Evolutionary conservation across 768 basidiomycete species (phyloP), one percentile per base, ranked within the genome.

Genomic region (Leccinum broughii): DNA sequence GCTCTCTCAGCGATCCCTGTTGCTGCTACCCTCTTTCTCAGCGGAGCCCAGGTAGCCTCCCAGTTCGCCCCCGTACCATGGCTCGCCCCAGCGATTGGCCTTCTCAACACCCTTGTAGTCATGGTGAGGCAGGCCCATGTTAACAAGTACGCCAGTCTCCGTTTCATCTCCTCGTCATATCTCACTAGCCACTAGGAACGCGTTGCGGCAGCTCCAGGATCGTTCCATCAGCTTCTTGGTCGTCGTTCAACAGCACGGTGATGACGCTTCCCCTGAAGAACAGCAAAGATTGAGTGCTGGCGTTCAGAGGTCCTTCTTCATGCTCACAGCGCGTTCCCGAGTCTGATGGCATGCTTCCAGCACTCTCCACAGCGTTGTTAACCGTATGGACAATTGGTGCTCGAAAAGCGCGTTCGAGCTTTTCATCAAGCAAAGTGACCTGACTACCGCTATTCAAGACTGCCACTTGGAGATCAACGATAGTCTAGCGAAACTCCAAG

Each of bases 51-150:
- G 64, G 71, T 80, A 2, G 72, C 81, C 17, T 81, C 83, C 22
- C 70, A 80, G 55, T 77, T 83, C 54, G 69, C 77, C 24, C 80
- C 82, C 10, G 70, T 85, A 7, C 84, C 84, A 32, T 82, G 76
- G 53, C 72, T 85, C 14, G 72, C 68, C 8, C 76, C 78, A 13
- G 76, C 77, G 13, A 74, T 80, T 28, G 80, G 78, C 17, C 57
- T 78, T 1, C 64, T 83, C 14, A 77, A 76, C 48, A 72, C 66
- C 34, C 80, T 86, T 46, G 69, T 85, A 22, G 57, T 77, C 54
- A 71, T 82, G 32, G 79, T 83, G 65, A 76, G 79, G 46, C 79
- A 80, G 63, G 81, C 84, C 10, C 62, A 73, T 3, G 71, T 75
- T 2, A 86, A 86, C 68, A 78, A 76, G 85, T 83, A 64, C 22